Conservation (phyloP, 352 stramenopile genomes). For the Nothophytophthora sp. region DNA sequence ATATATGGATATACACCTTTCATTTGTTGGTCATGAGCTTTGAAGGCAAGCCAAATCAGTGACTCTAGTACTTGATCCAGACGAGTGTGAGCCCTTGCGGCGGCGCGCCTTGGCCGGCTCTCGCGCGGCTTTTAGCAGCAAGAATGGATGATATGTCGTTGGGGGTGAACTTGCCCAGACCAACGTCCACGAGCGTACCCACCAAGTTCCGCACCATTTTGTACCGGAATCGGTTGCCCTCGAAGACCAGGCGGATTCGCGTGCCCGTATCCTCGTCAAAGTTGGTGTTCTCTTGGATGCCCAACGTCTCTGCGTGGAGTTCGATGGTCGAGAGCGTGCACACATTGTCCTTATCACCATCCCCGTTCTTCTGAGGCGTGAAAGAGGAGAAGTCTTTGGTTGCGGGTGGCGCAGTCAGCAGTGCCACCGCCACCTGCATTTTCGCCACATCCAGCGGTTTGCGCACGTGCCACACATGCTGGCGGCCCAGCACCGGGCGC, state of each 20-base stretch:
- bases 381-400: conserved; percentile 75
- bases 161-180: conserved; percentile 42
- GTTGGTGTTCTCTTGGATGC: conserved; percentile 11
- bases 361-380: conserved; percentile 48
- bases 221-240: conserved; percentile 80
- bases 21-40: too few relatives aligned
- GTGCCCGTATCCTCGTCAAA: conserved; percentile 28
- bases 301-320: conserved; percentile 21
- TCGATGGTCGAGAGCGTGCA: conserved; percentile 49
- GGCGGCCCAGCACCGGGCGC: conserved; percentile 48
- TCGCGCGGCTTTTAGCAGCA: conserved; percentile 44
- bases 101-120: conserved; percentile 68
- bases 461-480: conserved; percentile 60
- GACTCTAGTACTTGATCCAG: conserved; percentile 37
- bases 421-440: conserved; percentile 45
- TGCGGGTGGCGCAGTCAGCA: conserved; percentile 26
- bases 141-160: conserved; percentile 51
- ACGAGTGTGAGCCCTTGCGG: conserved; percentile 63
- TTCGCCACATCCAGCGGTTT: conserved; percentile 52
- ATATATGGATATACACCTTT: too few relatives aligned
- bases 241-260: conserved; percentile 52
- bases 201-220: conserved; percentile 88
- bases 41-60: too few relatives aligned
- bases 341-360: conserved; percentile 45
- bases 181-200: conserved; percentile 77